phyloP scores from a whole-genome alignment of 805 yeast genomes.

The Saccharomycopsis sp. region DNA sequence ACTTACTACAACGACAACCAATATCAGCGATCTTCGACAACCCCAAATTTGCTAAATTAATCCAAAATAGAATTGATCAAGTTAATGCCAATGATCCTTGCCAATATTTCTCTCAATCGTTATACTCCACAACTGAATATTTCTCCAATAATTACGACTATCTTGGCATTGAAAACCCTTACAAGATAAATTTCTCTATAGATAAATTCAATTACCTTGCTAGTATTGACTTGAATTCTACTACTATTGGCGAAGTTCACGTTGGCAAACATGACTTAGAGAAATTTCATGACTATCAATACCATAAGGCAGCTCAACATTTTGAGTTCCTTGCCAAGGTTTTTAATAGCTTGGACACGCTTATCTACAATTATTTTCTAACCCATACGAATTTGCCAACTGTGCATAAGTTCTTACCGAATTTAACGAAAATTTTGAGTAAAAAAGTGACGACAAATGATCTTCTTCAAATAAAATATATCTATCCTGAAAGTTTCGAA shows the following conservation, averaged over 20 bases:
- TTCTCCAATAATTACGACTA: conserved; percentile 1
- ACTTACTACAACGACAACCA: too few species aligned
- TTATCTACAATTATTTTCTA: conserved; percentile 7
- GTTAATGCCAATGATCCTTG: too few species aligned
- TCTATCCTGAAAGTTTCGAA: conserved; percentile 11
- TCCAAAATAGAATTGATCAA: neutral
- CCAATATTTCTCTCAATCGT: too few species aligned
- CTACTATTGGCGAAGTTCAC: too few species aligned
- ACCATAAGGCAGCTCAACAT: neutral
- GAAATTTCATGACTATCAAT: neutral
- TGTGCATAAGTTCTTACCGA: conserved; percentile 8
- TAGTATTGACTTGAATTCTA: too few species aligned
- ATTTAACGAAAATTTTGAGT: conserved; percentile 2
- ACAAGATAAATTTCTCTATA: too few species aligned
- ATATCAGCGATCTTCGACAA: too few species aligned
- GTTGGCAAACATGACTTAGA: too few species aligned
- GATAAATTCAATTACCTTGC: too few species aligned
- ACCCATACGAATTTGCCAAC: conserved; percentile 10
- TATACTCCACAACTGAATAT: too few species aligned
- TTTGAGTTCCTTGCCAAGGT: neutral
- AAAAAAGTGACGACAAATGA: conserved; percentile 5
- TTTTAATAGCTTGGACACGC: conserved; percentile 11
- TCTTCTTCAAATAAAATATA: conserved; percentile 8
- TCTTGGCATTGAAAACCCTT: neutral
- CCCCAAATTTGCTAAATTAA: neutral